Conservation (phyloP, 257 asterid species). For the Nicotiana attenuata region DNA sequence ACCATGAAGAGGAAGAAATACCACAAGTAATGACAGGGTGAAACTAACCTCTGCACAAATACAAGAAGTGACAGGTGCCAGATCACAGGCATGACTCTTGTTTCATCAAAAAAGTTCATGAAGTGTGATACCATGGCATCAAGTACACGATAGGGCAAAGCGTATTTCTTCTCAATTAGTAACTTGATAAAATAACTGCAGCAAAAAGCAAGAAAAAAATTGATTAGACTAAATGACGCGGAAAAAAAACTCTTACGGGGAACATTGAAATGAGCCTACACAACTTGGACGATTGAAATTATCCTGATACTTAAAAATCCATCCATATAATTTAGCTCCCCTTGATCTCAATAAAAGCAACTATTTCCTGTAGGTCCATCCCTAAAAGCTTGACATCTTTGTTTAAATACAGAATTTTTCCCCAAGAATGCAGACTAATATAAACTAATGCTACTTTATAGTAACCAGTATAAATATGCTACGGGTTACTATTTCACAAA, state of each 20-base stretch:
- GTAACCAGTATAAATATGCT: neutral
- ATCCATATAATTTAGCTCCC: neutral
- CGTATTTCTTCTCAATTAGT: slow-evolving; percentile 90
- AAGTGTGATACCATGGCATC: slow-evolving; percentile 92
- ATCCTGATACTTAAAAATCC: neutral
- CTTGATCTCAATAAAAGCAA: neutral
- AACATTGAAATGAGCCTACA: neutral
- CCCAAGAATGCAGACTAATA: neutral
- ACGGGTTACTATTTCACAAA: neutral
- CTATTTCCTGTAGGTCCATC: neutral
- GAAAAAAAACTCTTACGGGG: neutral
- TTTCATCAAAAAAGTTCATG: slow-evolving; percentile 66
- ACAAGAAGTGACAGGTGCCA: slow-evolving; percentile 99
- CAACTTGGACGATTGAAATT: neutral
- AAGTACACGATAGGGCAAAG: slow-evolving; percentile 91
- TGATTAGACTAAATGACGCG: neutral
- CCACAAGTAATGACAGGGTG: neutral
- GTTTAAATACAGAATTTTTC: neutral
- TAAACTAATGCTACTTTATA: neutral
- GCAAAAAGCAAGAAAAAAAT: neutral
- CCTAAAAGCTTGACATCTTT: neutral
- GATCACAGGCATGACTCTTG: slow-evolving; percentile 90
- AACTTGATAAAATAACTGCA: slow-evolving; percentile 84
- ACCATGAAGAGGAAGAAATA: neutral
- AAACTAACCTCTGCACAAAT: slow-evolving; percentile 75